A percentile compares a stretch with the other conserved stretches of the same genome.
phyloP scores from a whole-genome alignment of 2,329 filamentous ascomycete genomes.

The Aspergillus unguis region DNA sequence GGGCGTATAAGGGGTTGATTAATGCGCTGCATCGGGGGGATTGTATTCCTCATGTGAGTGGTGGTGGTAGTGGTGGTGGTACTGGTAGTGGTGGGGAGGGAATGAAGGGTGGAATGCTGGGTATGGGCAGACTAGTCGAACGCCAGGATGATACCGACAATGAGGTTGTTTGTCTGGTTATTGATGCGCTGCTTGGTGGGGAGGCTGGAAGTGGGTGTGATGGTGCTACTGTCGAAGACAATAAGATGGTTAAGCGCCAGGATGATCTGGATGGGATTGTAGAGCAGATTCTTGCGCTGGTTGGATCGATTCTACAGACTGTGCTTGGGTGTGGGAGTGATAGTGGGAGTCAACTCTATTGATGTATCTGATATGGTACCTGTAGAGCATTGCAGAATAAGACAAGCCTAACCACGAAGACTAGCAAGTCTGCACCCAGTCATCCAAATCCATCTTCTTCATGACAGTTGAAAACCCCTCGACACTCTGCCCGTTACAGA shows the following conservation, averaged over 20 bases:
- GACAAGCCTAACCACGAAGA: not conserved
- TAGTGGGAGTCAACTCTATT: not conserved
- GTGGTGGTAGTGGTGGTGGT: not conserved
- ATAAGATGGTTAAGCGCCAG: not conserved
- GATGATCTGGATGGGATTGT: not conserved
- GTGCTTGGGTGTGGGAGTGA: not conserved
- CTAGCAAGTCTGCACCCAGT: conserved; percentile 59
- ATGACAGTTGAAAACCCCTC: conserved; percentile 61
- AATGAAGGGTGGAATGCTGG: no score
- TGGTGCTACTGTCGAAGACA: no score
- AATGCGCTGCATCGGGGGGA: not conserved
- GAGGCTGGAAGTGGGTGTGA: no score
- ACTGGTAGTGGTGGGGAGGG: no score
- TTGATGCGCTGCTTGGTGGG: not conserved
- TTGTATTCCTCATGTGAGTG: not conserved
- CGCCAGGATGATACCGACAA: not conserved
- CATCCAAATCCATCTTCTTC: conserved; percentile 63
- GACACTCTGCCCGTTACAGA: conserved; percentile 47
- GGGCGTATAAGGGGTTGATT: not conserved
- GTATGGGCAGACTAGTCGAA: no score
- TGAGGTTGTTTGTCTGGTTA: not conserved
- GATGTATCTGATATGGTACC: no score
- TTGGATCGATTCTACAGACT: not conserved
- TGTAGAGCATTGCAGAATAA: not conserved
- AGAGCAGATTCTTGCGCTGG: not conserved